Evolutionary conservation across 345 rosid species (phyloP).

Genomic region (Raphanus raphanistrum): DNA sequence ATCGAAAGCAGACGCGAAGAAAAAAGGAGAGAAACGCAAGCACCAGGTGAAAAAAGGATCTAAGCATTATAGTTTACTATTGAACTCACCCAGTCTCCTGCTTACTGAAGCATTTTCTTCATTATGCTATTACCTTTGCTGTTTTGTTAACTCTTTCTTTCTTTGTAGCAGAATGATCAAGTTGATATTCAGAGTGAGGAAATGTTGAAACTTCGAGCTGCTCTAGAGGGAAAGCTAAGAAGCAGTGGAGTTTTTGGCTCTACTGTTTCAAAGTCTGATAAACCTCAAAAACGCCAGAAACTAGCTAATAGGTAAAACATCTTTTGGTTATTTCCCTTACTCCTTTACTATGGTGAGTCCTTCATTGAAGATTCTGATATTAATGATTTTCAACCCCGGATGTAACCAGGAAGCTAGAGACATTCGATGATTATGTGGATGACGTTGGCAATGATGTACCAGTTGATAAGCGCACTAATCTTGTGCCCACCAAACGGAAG

Average conservation of each 20-base stretch:
- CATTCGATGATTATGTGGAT: conserved; percentile 79
- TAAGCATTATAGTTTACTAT: conserved; percentile 1
- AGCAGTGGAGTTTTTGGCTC: conserved; percentile 55
- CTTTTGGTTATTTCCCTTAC: background rate
- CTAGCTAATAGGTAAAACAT: conserved; percentile 59
- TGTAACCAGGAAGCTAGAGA: conserved; percentile 67
- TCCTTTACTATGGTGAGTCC: conserved; percentile 5
- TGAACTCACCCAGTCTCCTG: background rate
- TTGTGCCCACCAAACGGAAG: conserved; percentile 51
- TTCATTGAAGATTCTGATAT: conserved; percentile 25
- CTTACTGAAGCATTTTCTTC: background rate
- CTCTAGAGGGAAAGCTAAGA: conserved; percentile 78
- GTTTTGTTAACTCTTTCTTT: background rate
- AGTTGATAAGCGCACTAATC: conserved; percentile 52
- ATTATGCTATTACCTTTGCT: background rate
- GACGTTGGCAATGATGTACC: conserved; percentile 49
- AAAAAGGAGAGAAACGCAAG: conserved; percentile 48
- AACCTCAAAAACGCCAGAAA: conserved; percentile 49
- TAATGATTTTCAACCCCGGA: conserved; percentile 2
- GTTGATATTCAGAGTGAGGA: conserved; percentile 72
- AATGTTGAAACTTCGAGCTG: conserved; percentile 85
- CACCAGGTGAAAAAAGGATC: conserved; percentile 47
- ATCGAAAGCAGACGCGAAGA: conserved; percentile 22
- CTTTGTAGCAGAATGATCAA: conserved; percentile 53
- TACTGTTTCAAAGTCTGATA: conserved; percentile 47